Base-by-base conservation (phyloP, 1,284 basidiomycete genomes). In the Gymnopus androsaceus region DNA sequence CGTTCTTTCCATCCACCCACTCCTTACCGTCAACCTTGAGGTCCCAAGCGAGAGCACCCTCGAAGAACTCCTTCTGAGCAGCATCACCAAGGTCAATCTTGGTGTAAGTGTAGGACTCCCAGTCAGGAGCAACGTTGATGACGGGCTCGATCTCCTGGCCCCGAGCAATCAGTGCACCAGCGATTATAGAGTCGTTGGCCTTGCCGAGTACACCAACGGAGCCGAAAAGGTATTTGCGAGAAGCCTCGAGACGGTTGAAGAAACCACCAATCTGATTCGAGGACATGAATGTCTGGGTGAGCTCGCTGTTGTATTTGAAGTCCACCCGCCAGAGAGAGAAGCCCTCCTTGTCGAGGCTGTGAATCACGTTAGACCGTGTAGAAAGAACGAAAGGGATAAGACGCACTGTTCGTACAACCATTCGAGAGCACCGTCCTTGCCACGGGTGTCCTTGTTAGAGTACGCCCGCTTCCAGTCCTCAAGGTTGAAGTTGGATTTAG, bases 391-490 rank as follows among this genome's bases (percentile, higher is more conserved):
- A 3, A 54, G 14, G 19, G 25, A 27, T n/a, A 5, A 25, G 15
- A 75, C 85, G 54, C 64, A 93, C 90, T 94, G 88, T 73, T 92
- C 69, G 80, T 95, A 94, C 83, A 95, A 89, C 92, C 92, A 95
- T 71, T 93, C 89, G 23, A 92, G 63, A 45, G 89, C 66, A 57
- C 90, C 90, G 50, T 72, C 85, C 21, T 86, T 62, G 36, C 88
- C 90, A 57, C 91, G 86, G 36, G 95, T 98, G 56, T 98, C 95
- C 75, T 90, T 88, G 88, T 98, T 98, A 66, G 94, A 97, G 83
- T 98, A 98, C 57, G 91, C 88, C 53, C 94, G 88, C 79, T 98
- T 98, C 92, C 93, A 97, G 77, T 98, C 95, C 74, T 98, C 95
- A 57, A 98, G 87, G 79, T 95, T 94, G 80, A 98, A 91, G 14